Conservation (phyloP, 2,329 filamentous ascomycete species). For the Cladophialophora yegresii region DNA sequence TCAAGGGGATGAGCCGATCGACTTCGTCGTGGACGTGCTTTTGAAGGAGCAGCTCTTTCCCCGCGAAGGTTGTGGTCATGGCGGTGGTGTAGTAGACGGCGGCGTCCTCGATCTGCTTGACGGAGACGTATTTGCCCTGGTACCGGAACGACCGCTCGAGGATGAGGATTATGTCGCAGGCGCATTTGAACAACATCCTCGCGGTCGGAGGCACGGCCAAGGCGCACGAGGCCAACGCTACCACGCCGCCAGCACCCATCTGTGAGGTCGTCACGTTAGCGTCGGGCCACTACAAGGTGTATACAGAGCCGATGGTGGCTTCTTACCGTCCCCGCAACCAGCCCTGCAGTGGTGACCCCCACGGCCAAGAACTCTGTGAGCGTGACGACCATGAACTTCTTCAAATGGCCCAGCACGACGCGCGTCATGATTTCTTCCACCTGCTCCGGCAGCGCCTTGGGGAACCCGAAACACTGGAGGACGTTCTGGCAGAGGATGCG, state of each 20-base stretch:
- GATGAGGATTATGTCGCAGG: slow-evolving; percentile 42
- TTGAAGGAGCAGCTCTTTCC: slow-evolving; percentile 33
- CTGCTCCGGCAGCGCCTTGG: slow-evolving; percentile 33
- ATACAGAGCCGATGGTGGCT: not conserved
- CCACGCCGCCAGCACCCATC: slow-evolving; percentile 37
- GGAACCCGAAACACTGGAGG: slow-evolving; percentile 36
- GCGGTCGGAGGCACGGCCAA: slow-evolving; percentile 40
- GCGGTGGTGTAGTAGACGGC: slow-evolving; percentile 35
- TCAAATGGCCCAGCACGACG: slow-evolving; percentile 33
- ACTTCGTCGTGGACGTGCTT: slow-evolving; percentile 35
- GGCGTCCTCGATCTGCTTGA: slow-evolving; percentile 36
- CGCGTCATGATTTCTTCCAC: slow-evolving; percentile 36
- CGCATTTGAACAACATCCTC: slow-evolving; percentile 41
- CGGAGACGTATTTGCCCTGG: slow-evolving; percentile 33
- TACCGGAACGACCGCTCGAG: slow-evolving; percentile 39
- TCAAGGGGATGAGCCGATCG: slow-evolving; percentile 31
- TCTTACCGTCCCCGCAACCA: slow-evolving; percentile 30
- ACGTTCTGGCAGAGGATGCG: slow-evolving; percentile 36
- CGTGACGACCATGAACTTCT: slow-evolving; percentile 31
- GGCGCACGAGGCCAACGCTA: slow-evolving; percentile 35
- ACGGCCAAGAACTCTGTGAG: slow-evolving; percentile 31
- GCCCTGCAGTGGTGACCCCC: slow-evolving; percentile 25
- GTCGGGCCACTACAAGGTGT: not conserved
- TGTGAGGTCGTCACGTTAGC: slow-evolving; percentile 1
- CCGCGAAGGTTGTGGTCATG: slow-evolving; percentile 32